These are phyloP conservation scores for Daedalea quercina DNA, from an alignment of 768 basidiomycete species.

Conservation along the genomic window DNA sequence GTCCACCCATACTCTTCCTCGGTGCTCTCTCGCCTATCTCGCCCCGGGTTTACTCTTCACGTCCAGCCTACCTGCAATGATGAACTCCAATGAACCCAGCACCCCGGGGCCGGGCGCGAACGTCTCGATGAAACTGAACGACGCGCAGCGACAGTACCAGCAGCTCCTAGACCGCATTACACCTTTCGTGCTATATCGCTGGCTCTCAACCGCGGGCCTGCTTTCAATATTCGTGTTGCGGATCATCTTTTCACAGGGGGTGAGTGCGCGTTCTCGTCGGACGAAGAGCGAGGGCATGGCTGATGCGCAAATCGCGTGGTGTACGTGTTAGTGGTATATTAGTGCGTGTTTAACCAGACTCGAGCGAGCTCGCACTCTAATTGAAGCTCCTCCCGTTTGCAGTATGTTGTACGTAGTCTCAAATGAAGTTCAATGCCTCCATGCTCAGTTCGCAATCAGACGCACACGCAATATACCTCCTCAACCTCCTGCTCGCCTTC, in stretches of 20 bases:
- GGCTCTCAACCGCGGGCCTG: conserved; percentile 71
- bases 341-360: conserved; percentile 44
- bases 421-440: neutral
- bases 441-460: conserved; percentile 35
- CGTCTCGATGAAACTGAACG: conserved; percentile 32
- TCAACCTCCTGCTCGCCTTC: conserved; percentile 95
- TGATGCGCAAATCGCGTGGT: no score
- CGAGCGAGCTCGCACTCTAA: neutral
- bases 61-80: conserved; percentile 12
- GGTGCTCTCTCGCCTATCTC: neutral
- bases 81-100: conserved; percentile 19
- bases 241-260: conserved; percentile 85
- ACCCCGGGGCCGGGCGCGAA: conserved; percentile 17
- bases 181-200: conserved; percentile 83
- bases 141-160: conserved; percentile 75
- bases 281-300: no score
- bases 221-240: conserved; percentile 74
- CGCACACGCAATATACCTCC: conserved; percentile 89
- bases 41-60: neutral
- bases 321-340: conserved; percentile 73
- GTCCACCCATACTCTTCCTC: neutral
- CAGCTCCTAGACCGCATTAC: conserved; percentile 88
- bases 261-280: conserved; percentile 34
- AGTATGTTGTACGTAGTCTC: conserved; percentile 64
- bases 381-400: neutral